Evolutionary conservation across 768 basidiomycete genomes (phyloP).

Genomic region (Pilatotrama ljubarskyi): DNA sequence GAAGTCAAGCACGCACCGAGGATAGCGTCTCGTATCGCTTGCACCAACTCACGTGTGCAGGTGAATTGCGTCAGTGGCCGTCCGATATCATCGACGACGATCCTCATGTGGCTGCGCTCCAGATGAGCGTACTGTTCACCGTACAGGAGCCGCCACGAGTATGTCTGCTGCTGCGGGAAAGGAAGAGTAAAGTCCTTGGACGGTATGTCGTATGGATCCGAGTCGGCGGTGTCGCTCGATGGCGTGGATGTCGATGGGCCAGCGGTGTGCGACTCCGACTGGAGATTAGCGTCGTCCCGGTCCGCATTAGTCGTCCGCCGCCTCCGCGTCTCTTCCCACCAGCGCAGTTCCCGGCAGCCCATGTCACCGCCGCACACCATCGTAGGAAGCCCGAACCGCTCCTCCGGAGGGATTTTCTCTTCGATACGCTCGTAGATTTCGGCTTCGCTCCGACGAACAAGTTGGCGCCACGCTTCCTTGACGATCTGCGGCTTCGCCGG

Average conservation of each 20-base stretch:
- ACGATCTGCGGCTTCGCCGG: background rate
- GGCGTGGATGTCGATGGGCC: background rate
- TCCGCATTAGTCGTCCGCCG: too few species aligned
- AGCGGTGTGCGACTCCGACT: too few species aligned
- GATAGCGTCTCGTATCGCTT: slow-evolving; percentile 9
- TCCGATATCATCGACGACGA: slow-evolving; percentile 7
- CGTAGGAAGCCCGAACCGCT: background rate
- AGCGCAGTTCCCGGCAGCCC: background rate
- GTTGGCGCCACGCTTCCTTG: slow-evolving; percentile 20
- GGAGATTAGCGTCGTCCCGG: background rate
- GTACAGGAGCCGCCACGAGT: background rate
- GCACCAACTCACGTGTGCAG: background rate
- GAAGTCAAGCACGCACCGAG: background rate
- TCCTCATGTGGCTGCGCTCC: slow-evolving; percentile 16
- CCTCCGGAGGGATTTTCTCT: background rate
- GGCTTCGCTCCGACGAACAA: slow-evolving; percentile 1
- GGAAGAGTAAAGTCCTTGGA: background rate
- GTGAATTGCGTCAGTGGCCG: slow-evolving; percentile 5
- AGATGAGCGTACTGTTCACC: background rate
- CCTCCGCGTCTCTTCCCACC: background rate
- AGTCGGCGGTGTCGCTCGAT: too few species aligned
- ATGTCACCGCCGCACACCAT: slow-evolving; percentile 2
- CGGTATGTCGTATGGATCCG: background rate
- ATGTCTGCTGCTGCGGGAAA: background rate
- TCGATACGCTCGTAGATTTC: background rate